These are phyloP conservation scores for Lonicera japonica DNA, from an alignment of 129 eudicot species.

Conservation along the genomic window DNA sequence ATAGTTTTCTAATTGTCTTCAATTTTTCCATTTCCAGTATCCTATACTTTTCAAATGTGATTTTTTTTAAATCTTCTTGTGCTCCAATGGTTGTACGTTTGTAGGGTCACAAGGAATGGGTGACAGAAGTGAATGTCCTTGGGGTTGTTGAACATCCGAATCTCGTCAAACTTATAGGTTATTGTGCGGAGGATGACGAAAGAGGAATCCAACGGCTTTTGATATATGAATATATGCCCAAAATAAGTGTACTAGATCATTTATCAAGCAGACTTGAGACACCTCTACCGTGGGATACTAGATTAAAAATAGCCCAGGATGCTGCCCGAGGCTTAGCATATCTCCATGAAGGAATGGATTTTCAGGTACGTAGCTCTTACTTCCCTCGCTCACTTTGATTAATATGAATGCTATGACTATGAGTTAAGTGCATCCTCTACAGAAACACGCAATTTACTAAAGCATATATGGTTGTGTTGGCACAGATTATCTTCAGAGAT, in stretches of 20 bases:
- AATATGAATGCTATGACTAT: constrained; percentile 3
- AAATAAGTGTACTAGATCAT: constrained; percentile 76
- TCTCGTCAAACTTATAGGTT: constrained; percentile 73
- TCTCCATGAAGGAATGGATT: constrained; percentile 87
- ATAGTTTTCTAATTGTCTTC: too few relatives aligned
- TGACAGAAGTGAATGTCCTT: constrained; percentile 80
- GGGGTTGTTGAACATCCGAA: constrained; percentile 79
- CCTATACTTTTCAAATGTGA: not conserved
- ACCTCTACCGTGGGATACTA: constrained; percentile 67
- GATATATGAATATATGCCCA: constrained; percentile 72
- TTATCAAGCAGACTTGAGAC: constrained; percentile 49
- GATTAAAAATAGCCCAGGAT: constrained; percentile 70
- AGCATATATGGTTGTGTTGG: constrained; percentile 1
- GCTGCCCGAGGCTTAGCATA: constrained; percentile 82
- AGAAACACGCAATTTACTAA: not conserved
- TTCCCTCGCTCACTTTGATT: not conserved
- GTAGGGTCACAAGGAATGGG: constrained; percentile 93
- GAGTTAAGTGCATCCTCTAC: too few relatives aligned
- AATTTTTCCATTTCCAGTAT: too few relatives aligned
- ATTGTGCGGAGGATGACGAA: constrained; percentile 77
- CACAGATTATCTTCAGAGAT: constrained; percentile 81
- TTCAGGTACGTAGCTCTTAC: constrained; percentile 44
- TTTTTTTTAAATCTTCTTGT: not conserved
- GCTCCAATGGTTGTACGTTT: not conserved
- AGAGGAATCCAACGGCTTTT: constrained; percentile 84